A percentile compares a stretch with the other conserved stretches of the same genome.
Conservation (phyloP, 2,329 filamentous ascomycete genomes). For the Peltaster fructicola region DNA sequence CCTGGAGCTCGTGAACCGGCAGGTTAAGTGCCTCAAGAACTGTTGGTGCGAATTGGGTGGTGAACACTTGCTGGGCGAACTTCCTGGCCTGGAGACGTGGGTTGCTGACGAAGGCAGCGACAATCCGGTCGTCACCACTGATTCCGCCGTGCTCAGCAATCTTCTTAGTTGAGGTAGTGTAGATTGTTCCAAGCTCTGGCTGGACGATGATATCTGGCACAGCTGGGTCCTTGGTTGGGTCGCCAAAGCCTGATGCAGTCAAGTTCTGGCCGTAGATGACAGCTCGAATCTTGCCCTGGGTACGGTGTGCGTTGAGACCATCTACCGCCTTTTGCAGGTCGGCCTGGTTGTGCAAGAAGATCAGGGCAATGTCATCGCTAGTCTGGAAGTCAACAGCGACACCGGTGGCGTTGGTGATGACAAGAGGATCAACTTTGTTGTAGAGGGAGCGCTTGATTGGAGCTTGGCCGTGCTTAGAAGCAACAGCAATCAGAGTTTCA, state of each 20-base stretch:
- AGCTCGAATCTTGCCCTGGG: conserved; percentile 8
- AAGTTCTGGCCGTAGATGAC: conserved; percentile 12
- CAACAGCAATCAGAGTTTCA: conserved; percentile 14
- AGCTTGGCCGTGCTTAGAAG: conserved; percentile 15
- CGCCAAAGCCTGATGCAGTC: conserved; percentile 11
- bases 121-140: conserved; percentile 12
- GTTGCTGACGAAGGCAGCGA: conserved; percentile 13
- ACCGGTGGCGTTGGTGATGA: conserved; percentile 8
- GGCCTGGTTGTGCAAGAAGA: conserved; percentile 12
- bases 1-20: neutral
- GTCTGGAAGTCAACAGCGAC: conserved; percentile 5
- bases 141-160: conserved; percentile 15
- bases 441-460: conserved; percentile 13
- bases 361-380: conserved; percentile 14
- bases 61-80: conserved; percentile 7
- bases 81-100: conserved; percentile 6
- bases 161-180: conserved; percentile 14
- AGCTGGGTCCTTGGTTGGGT: conserved; percentile 12
- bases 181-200: conserved; percentile 13
- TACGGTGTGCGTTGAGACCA: conserved; percentile 9
- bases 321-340: conserved; percentile 9
- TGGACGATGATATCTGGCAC: conserved; percentile 17
- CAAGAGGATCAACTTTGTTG: conserved; percentile 7
- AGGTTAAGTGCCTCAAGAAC: conserved; percentile 8
- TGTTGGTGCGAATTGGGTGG: conserved; percentile 11